Percentiles rank a stretch among this genome's conserved stretches.
Evolutionary conservation across 129 eudicot species (phyloP).

Genomic region (Calendula officinalis): DNA sequence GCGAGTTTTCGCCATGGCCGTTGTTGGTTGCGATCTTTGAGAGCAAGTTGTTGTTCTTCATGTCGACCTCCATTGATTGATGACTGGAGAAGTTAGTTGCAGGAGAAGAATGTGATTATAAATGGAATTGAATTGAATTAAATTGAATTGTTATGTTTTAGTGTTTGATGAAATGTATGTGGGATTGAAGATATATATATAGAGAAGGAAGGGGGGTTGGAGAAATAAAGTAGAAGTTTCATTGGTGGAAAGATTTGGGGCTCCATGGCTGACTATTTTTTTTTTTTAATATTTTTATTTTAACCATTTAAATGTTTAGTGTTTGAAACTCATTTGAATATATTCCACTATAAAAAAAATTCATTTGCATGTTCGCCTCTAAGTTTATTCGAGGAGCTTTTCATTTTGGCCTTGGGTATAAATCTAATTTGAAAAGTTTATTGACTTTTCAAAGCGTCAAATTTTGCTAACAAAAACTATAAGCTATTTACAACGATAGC

Average conservation of each 20-base stretch:
- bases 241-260: conserved; percentile 6
- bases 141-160: background rate
- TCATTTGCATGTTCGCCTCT: too few relatives aligned
- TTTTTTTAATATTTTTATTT: conserved; percentile 5
- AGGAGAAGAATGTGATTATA: background rate
- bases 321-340: background rate
- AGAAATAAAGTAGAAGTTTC: conserved; percentile 22
- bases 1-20: conserved; percentile 68
- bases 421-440: too few relatives aligned
- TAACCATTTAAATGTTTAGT: background rate
- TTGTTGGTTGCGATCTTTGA: conserved; percentile 49
- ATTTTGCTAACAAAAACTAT: too few relatives aligned
- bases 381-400: too few relatives aligned
- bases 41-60: conserved; percentile 22
- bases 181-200: conserved; percentile 13
- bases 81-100: background rate
- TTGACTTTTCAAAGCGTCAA: too few relatives aligned
- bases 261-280: conserved; percentile 6
- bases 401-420: too few relatives aligned
- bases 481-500: too few relatives aligned
- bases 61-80: conserved; percentile 6
- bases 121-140: background rate
- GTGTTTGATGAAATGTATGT: background rate
- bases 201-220: background rate
- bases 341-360: too few relatives aligned